These are phyloP conservation scores for Aspergillus ochraceoroseus DNA, from an alignment of 2,329 filamentous ascomycete species.

Conservation along the genomic window DNA sequence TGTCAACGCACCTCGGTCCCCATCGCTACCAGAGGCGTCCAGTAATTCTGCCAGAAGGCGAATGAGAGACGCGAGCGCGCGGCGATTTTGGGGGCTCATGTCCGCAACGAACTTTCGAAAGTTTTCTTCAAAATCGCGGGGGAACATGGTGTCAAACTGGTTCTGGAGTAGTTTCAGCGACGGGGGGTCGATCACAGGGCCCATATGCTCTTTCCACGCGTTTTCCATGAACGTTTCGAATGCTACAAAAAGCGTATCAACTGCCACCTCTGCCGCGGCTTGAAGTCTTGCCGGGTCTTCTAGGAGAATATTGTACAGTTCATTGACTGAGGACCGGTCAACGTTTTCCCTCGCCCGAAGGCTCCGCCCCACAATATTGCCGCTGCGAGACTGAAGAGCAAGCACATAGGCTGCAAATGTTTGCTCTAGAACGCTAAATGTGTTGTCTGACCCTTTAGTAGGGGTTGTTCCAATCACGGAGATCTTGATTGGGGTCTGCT, in stretches of 20 bases:
- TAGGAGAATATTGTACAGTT: conserved; percentile 81
- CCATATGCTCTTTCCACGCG: conserved; percentile 85
- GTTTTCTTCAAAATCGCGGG: conserved; percentile 51
- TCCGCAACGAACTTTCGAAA: conserved; percentile 52
- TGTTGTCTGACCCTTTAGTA: conserved; percentile 55
- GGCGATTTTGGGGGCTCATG: conserved; percentile 57
- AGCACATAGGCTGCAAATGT: conserved; percentile 79
- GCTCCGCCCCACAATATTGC: conserved; percentile 74
- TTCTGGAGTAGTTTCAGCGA: conserved; percentile 68
- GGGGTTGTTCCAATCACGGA: conserved; percentile 52
- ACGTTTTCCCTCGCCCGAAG: conserved; percentile 65
- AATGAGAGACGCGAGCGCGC: conserved; percentile 77
- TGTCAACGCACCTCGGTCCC: conserved; percentile 81
- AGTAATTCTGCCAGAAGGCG: conserved; percentile 81
- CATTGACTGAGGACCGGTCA: conserved; percentile 77
- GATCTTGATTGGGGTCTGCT: conserved; percentile 30
- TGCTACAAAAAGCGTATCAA: conserved; percentile 81
- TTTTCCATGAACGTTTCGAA: conserved; percentile 90
- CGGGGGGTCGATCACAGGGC: conserved; percentile 69
- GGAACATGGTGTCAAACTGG: conserved; percentile 42
- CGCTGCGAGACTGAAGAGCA: conserved; percentile 76
- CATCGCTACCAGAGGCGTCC: conserved; percentile 85
- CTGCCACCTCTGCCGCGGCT: conserved; percentile 65
- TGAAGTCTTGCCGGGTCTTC: conserved; percentile 78
- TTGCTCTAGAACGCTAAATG: conserved; percentile 70